Base-by-base conservation (phyloP, 768 basidiomycete genomes). In the Calocybe cyanea region DNA sequence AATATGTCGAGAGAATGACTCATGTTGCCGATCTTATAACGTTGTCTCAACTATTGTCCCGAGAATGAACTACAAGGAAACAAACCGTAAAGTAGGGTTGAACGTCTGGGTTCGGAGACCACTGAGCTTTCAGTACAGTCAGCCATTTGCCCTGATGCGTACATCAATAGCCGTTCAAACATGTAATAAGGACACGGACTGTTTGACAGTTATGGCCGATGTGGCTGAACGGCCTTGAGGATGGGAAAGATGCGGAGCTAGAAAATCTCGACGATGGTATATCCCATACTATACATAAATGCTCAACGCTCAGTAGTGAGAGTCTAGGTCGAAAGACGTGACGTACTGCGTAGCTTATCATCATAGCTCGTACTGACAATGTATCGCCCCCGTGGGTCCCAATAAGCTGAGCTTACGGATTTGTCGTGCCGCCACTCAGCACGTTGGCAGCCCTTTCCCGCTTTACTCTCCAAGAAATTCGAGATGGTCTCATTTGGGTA, bases 331-430 rank as follows among this genome's bases (percentile, higher is more conserved):
- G 41, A 11, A 39, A 40, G 38, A 37, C 10, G 37, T n/a, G 21
- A 72, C 83, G 55, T 57, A 91, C 90, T 55, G 55, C 87, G 72
- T 28, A 92, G 52, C 2, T 74, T 77, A 64, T 92, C 83, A 52
- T 92, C 90, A 53, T 92, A 92, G 59, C 83, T 83, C 4, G 90
- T 92, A 61, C 87, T 90, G 38, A 92, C 81, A 49, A 92, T 81
- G 41, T 78, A 72, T 20, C 85, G 76, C 2, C 90, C 90, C 46
- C 83, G 71, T 2, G 88, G 79, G 62, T 92, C 88, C 90, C 90
- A 92, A 54, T 85, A 91, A 0, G 86, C 90, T 13, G 90, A 82
- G 50, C 83, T 91, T 36, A 81, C 86, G 13, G 86, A 85, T 60
- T 87, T 87, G 46, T 78, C 75, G 57, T 92, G 90, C 11, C 60